Evolutionary conservation across 2,329 filamentous ascomycete genomes (phyloP), one percentile per base, ranked within the genome.

Genomic region (Ceratocystis huliohia): DNA sequence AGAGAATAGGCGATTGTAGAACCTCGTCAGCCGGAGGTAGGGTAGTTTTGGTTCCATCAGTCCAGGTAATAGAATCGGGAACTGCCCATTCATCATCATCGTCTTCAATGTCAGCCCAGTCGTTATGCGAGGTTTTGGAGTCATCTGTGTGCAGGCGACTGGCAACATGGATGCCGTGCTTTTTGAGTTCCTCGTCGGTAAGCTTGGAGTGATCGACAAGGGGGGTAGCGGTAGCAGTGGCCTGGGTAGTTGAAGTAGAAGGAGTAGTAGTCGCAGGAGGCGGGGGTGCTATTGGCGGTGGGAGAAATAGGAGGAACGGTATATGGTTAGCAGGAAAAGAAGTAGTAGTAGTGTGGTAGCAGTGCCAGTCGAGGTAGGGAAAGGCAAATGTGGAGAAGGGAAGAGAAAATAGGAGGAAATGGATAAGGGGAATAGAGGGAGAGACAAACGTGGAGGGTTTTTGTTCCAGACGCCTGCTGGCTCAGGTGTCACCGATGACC

Each of bases 41-140:
- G 5, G 86, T 89, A 44, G 88, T 88, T 75, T 93, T 93, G 62
- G 89, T 94, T 65, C 89, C 89, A 74, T 95, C 90, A 73, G 88
- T 89, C 90, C 90, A 95, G 68, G 89, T 89, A 70, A 94, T 91
- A 64, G 88, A 85, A 70, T 94, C 89, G 1, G 89, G 89, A 20
- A 64, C 61, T 15, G 86, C 88, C 88, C 89, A 93, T 72, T 93
- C 89, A 46, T 94, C 90, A 72, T 92, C 88, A 70, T 94, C 89
- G 67, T 94, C 90, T 69, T 94, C 90, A 68, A 93, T 92, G 72
- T 95, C 90, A 28, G 89, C 90, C 90, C 90, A 95, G 74, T 92
- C 93, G 41, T 87, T 85, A 71, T 91, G 88, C 44, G 64, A 61
- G 68, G 88, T 88, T 67, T 84, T 84, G 65, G 80, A 75, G 73